A percentile compares a stretch with the other conserved stretches of the same genome.
These are phyloP conservation scores for Aspergillus ostianus DNA, from an alignment of 495 filamentous ascomycete species.

Conservation along the genomic window DNA sequence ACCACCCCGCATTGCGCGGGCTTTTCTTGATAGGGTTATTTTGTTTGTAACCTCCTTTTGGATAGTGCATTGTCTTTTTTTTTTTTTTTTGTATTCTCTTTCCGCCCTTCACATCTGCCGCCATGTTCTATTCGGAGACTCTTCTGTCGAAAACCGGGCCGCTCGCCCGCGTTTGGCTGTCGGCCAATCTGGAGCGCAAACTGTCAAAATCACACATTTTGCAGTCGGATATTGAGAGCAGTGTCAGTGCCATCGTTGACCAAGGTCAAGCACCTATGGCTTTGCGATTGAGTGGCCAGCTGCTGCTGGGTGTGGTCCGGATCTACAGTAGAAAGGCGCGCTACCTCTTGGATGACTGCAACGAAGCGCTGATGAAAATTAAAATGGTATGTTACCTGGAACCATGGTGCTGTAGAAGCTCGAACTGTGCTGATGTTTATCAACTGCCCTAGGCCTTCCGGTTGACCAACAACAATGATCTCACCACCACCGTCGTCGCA, in stretches of 20 bases:
- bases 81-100: conserved; percentile 11
- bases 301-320: conserved; percentile 90
- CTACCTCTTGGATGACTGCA: conserved; percentile 95
- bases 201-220: conserved; percentile 92
- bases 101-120: conserved; percentile 22
- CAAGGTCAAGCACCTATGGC: conserved; percentile 95
- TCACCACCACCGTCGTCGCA: conserved; percentile 67
- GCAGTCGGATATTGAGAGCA: conserved; percentile 87
- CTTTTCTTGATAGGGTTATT: conserved; percentile 15
- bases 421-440: conserved; percentile 29
- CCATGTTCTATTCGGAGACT: conserved; percentile 98
- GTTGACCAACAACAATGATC: conserved; percentile 74
- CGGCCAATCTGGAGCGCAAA: conserved; percentile 95
- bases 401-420: neutral
- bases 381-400: conserved; percentile 73
- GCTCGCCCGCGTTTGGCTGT: conserved; percentile 95
- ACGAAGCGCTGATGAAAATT: conserved; percentile 94
- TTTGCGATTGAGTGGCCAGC: conserved; percentile 86
- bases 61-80: conserved; percentile 5
- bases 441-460: conserved; percentile 62
- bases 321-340: conserved; percentile 97
- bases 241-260: conserved; percentile 89
- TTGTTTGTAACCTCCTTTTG: conserved; percentile 10
- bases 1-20: conserved; percentile 43
- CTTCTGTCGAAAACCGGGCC: conserved; percentile 95